These are phyloP conservation scores for Flaveria brownii DNA, from an alignment of 129 eudicot genomes.

Conservation along the genomic window DNA sequence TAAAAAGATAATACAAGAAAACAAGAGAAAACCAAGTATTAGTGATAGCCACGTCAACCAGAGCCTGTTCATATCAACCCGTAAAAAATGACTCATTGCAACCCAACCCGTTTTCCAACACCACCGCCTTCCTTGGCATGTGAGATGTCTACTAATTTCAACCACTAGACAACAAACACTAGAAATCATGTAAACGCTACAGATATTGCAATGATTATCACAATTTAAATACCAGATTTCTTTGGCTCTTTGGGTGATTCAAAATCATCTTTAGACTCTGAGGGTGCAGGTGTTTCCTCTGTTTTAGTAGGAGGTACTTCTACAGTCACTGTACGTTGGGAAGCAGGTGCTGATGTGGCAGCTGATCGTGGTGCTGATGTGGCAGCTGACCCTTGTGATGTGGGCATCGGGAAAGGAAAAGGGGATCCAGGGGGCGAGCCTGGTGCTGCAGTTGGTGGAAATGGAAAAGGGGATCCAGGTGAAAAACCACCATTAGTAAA, in stretches of 20 bases:
- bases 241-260: constrained; percentile 56
- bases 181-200: not conserved
- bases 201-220: not conserved
- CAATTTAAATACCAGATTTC: constrained; percentile 53
- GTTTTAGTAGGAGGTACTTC: constrained; percentile 63
- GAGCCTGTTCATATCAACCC: not conserved
- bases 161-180: not conserved
- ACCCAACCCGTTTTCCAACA: not conserved
- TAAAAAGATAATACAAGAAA: too few relatives aligned
- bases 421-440: constrained; percentile 54
- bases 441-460: constrained; percentile 52
- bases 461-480: constrained; percentile 76
- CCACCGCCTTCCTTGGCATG: too few relatives aligned
- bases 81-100: not conserved
- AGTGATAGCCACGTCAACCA: not conserved
- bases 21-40: not conserved
- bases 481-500: constrained; percentile 61
- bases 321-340: constrained; percentile 54
- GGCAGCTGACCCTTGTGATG: constrained; percentile 42
- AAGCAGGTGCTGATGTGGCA: constrained; percentile 46
- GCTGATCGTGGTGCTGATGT: constrained; percentile 17
- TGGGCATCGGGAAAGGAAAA: constrained; percentile 59
- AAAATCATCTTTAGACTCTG: constrained; percentile 39
- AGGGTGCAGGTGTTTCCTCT: constrained; percentile 42
- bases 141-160: not conserved